Evolutionary conservation across 176 grass and related monocot genomes (phyloP), one percentile per base, ranked within the genome.

Genomic region (Lolium perenne): DNA sequence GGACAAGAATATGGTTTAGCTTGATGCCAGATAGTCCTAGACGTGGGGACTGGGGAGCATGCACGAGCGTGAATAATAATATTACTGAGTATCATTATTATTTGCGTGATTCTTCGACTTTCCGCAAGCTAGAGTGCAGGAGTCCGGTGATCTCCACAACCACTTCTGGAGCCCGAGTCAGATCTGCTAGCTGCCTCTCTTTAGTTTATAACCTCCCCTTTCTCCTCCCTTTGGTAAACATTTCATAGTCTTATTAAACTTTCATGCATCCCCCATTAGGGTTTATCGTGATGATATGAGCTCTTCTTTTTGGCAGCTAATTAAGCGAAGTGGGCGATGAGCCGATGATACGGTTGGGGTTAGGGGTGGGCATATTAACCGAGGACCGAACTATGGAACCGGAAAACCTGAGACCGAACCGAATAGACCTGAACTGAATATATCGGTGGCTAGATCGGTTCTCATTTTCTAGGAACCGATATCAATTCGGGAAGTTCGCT

Each of bases 21-120:
- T 8, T n/a, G n/a, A 2, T 15, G 59, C 40, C 71, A 70, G 68
- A 21, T 85, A 70, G 68, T 74, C 38, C 6, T 68, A 6, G 61
- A 82, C 22, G 68, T 62, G 29, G 26, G 20, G 41, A 88, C 60
- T 62, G 29, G 26, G 20, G 41, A 88, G 82, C 82, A 91, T 54
- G 82, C 82, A 91, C 51, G 48, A 81, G 67, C 51, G 48, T 68
- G 62, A 41, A 77, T 49, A 11, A 35, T 35, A 81, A 80, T 53
- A 38, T 10, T 38, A 38, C 6, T 35, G 7, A 13, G 10, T 13
- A 35, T 35, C 32, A 66, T 3, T 7, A 25, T 0, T 82, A 10
- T 48, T 8, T 76, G 71, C 1, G 9, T 26, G 63, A 32, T 83
- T 40, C 58, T 0, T 14, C 11, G 17, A 1, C 82, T 85, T 68